Percentiles rank a stretch among this genome's conserved stretches.
phyloP scores from a whole-genome alignment of 352 stramenopile genomes.

The Globisporangium cylindrosporum region DNA sequence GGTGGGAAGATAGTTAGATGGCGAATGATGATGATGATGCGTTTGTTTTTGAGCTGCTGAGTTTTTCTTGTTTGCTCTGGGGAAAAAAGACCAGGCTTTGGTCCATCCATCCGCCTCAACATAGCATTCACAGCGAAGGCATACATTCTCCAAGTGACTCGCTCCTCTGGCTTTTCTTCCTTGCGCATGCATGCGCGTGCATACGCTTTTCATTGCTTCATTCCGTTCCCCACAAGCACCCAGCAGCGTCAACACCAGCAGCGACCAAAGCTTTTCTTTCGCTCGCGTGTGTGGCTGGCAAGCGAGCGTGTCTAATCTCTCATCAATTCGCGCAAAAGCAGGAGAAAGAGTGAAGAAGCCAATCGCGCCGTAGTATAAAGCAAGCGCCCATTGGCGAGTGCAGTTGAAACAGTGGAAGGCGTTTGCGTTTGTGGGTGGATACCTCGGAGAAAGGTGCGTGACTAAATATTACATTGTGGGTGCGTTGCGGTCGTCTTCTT shows the following conservation, averaged over 20 bases:
- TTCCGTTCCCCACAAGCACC: background rate
- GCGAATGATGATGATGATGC: slow-evolving; percentile 6
- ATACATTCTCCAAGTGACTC: slow-evolving; percentile 10
- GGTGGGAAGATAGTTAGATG: background rate
- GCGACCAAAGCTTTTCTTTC: background rate
- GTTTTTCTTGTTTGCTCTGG: background rate
- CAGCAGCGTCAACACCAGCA: background rate
- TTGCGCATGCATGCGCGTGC: background rate
- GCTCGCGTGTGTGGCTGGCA: background rate
- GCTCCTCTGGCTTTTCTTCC: slow-evolving; percentile 6
- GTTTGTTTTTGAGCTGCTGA: background rate
- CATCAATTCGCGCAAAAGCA: background rate
- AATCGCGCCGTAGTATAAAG: background rate
- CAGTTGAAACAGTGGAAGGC: too few species aligned
- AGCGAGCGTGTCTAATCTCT: background rate
- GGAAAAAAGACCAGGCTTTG: background rate
- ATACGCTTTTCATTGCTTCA: background rate
- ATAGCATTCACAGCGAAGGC: background rate
- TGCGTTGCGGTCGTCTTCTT: background rate
- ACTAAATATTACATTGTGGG: slow-evolving; percentile 1
- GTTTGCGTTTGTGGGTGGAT: too few species aligned
- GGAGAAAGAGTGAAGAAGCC: background rate
- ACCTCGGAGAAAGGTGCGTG: background rate
- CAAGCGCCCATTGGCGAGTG: background rate
- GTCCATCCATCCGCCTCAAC: slow-evolving; percentile 5